Evolutionary conservation across 2,329 filamentous ascomycete genomes (phyloP).

Genomic region (Cladosporium velox): DNA sequence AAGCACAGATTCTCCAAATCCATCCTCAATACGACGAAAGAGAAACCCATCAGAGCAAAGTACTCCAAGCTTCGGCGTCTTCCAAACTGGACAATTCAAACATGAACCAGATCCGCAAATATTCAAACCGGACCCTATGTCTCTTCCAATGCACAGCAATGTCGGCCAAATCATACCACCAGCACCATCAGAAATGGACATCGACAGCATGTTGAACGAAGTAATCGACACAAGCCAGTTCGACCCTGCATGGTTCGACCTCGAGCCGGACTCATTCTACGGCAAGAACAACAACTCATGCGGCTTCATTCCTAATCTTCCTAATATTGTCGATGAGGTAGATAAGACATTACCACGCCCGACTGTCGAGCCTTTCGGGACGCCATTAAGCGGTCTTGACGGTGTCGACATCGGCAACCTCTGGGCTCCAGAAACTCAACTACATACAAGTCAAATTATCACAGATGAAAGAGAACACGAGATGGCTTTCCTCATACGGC

Average conservation of each 20-base stretch:
- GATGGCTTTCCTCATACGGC: constrained; percentile 60
- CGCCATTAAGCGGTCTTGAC: constrained; percentile 10
- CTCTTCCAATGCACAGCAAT: not conserved
- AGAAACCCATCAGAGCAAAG: constrained; percentile 15
- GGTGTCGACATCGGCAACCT: constrained; percentile 24
- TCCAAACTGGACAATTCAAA: not conserved
- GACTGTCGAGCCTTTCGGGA: constrained; percentile 13
- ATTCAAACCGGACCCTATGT: constrained; percentile 12
- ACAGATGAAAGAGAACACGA: constrained; percentile 52
- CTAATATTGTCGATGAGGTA: constrained; percentile 37
- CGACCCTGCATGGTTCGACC: constrained; percentile 37
- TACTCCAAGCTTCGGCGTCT: constrained; percentile 13
- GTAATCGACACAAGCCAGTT: constrained; percentile 26
- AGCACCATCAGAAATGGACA: constrained; percentile 15
- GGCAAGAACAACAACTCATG: constrained; percentile 35
- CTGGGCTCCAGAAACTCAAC: constrained; percentile 35
- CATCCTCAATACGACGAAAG: constrained; percentile 1
- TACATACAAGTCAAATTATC: constrained; percentile 38
- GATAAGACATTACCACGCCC: constrained; percentile 25
- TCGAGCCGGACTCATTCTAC: constrained; percentile 36
- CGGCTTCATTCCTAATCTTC: constrained; percentile 36
- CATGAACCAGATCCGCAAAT: constrained; percentile 3
- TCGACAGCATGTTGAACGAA: constrained; percentile 20
- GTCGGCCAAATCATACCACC: not conserved
- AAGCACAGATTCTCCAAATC: constrained; percentile 15